These are phyloP conservation scores for Tylopilus subfusipes DNA, from an alignment of 768 basidiomycete genomes.

Conservation along the genomic window DNA sequence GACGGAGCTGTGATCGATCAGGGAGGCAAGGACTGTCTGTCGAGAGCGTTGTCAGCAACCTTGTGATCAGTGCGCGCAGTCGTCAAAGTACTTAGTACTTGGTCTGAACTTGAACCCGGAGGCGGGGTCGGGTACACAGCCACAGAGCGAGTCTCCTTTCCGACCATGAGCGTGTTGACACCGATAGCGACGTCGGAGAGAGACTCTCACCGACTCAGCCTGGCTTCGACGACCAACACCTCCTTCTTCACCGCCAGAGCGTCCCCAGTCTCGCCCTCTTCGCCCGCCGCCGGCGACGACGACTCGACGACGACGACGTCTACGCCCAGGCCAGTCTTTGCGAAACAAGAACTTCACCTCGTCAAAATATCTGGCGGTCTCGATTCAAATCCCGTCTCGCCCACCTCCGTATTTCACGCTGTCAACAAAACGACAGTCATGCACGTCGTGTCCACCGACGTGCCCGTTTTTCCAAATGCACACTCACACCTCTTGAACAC, in stretches of 20 bases:
- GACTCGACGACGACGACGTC: slow-evolving; percentile 19
- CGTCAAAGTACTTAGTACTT: no score
- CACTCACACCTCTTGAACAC: not conserved
- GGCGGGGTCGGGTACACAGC: not conserved
- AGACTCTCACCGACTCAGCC: slow-evolving; percentile 20
- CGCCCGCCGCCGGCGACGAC: not conserved
- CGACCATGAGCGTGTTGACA: not conserved
- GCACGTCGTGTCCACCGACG: slow-evolving; percentile 29
- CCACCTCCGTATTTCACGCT: slow-evolving; percentile 28
- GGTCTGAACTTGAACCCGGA: not conserved
- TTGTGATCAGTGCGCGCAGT: no score
- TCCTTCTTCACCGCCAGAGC: slow-evolving; percentile 29
- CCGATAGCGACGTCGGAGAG: not conserved
- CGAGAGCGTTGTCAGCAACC: no score
- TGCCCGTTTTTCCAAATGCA: slow-evolving; percentile 2
- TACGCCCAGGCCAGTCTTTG: slow-evolving; percentile 35
- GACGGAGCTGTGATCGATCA: no score
- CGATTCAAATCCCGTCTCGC: slow-evolving; percentile 28
- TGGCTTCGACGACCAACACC: slow-evolving; percentile 24
- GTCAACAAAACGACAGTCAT: slow-evolving; percentile 34
- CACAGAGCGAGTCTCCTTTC: not conserved
- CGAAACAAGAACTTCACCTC: slow-evolving; percentile 14
- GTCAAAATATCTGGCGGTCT: slow-evolving; percentile 42
- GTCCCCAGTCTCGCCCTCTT: slow-evolving; percentile 6
- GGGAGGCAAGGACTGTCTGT: no score